Conservation (phyloP, 768 basidiomycete species). For the Strobilomyces confusus region DNA sequence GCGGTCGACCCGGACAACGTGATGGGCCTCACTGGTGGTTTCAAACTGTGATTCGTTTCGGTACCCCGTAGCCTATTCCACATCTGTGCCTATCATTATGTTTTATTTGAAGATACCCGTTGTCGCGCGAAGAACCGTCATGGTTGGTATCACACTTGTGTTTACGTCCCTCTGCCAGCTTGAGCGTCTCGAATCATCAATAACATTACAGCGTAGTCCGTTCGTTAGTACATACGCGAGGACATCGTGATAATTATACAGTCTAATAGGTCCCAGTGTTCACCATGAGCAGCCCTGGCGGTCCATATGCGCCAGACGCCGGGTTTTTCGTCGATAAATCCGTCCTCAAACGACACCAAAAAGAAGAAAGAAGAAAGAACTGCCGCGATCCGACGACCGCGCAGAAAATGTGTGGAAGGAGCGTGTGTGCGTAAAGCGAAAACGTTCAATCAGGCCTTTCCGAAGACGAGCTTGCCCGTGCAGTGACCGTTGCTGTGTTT, state of each 20-base stretch:
- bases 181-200: not conserved
- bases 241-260: slow-evolving; percentile 20
- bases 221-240: slow-evolving; percentile 1
- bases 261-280: slow-evolving; percentile 13
- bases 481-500: slow-evolving; percentile 37
- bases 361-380: not conserved
- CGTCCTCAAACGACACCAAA: not conserved
- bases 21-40: slow-evolving; percentile 62
- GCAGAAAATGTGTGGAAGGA: not conserved
- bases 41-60: slow-evolving; percentile 37
- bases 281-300: slow-evolving; percentile 6
- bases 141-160: too few relatives aligned
- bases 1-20: slow-evolving; percentile 47
- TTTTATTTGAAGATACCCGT: not conserved
- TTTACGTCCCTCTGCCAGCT: too few relatives aligned
- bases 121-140: not conserved
- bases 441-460: slow-evolving; percentile 29
- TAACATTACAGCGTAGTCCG: slow-evolving; percentile 21
- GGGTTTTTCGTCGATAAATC: not conserved
- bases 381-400: not conserved
- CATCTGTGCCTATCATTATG: not conserved
- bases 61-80: not conserved
- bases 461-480: slow-evolving; percentile 49
- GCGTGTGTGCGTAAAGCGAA: not conserved
- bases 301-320: slow-evolving; percentile 13